Percentiles rank a stretch among this genome's conserved stretches.
Evolutionary conservation across 495 filamentous ascomycete genomes (phyloP).

Genomic region (Trichoderma asperelloides): DNA sequence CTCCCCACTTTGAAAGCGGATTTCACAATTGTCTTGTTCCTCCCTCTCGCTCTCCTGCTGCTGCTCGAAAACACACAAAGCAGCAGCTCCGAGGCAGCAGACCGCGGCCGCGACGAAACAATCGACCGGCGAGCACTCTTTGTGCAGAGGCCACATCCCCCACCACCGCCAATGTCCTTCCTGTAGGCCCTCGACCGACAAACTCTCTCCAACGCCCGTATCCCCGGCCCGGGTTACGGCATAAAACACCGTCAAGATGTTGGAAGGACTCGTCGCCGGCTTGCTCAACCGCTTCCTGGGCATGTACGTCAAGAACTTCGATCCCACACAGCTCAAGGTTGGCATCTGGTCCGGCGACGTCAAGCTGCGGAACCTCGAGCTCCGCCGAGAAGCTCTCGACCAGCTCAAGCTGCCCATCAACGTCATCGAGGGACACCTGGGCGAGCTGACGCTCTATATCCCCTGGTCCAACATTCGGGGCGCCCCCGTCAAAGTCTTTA

Average conservation of each 20-base stretch:
- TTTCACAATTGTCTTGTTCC: background rate
- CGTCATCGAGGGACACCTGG: conserved; percentile 90
- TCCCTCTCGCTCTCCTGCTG: background rate
- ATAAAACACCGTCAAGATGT: conserved; percentile 36
- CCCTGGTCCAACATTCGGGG: conserved; percentile 94
- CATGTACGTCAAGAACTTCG: conserved; percentile 99
- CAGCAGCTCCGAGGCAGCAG: background rate
- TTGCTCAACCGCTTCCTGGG: conserved; percentile 97
- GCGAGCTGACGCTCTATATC: conserved; percentile 79
- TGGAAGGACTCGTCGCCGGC: conserved; percentile 68
- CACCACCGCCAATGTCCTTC: conserved; percentile 1
- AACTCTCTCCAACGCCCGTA: background rate
- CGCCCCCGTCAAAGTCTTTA: conserved; percentile 86
- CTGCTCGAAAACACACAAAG: background rate
- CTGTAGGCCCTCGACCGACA: background rate
- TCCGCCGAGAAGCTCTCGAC: conserved; percentile 89
- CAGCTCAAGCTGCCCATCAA: conserved; percentile 93
- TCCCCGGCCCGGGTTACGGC: conserved; percentile 48
- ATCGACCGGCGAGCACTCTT: conserved; percentile 1
- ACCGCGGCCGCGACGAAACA: background rate
- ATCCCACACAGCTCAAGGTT: conserved; percentile 90
- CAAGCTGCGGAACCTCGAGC: conserved; percentile 80
- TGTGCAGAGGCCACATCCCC: background rate
- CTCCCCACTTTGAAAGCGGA: background rate
- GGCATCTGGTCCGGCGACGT: conserved; percentile 98